These are phyloP conservation scores for Pythium dissimile DNA, from an alignment of 352 stramenopile genomes.

Conservation along the genomic window DNA sequence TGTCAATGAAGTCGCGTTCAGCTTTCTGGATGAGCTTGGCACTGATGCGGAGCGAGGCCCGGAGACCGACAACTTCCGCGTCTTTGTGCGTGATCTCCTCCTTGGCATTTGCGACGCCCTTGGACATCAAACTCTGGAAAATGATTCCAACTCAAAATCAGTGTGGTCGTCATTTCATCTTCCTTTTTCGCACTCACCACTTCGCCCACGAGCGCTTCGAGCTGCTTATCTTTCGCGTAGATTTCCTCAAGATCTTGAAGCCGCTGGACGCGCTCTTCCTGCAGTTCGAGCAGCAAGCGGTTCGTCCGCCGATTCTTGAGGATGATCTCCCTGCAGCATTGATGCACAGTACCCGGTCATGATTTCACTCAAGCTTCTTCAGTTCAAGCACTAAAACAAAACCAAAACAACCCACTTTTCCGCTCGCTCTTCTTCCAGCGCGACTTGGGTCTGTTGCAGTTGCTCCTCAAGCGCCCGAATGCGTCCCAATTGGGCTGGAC, in stretches of 20 bases:
- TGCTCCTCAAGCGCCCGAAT: constrained; percentile 68
- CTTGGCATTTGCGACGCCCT: constrained; percentile 40
- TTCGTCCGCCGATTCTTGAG: constrained; percentile 70
- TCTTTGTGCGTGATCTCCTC: constrained; percentile 69
- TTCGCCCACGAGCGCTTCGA: constrained; percentile 54
- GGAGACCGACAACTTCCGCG: constrained; percentile 59
- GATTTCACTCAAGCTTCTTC: not conserved
- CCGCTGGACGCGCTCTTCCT: constrained; percentile 72
- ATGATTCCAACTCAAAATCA: not conserved
- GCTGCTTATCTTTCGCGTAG: constrained; percentile 73
- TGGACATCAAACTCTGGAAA: constrained; percentile 35
- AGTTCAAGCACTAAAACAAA: too few species aligned
- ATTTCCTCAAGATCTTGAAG: constrained; percentile 81
- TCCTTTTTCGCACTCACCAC: constrained; percentile 29
- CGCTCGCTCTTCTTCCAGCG: constrained; percentile 61
- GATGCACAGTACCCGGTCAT: not conserved
- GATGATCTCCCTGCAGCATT: constrained; percentile 68
- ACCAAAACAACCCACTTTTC: constrained; percentile 43
- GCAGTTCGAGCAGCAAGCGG: constrained; percentile 59
- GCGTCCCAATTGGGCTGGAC: constrained; percentile 52
- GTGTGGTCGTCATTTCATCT: not conserved
- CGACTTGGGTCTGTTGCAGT: constrained; percentile 53
- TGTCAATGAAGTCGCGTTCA: constrained; percentile 67
- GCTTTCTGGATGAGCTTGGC: constrained; percentile 75
- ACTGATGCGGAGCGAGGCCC: constrained; percentile 57